These are phyloP conservation scores for Bothriochloa decipiens DNA, from an alignment of 176 grass and related monocot species.

Conservation along the genomic window DNA sequence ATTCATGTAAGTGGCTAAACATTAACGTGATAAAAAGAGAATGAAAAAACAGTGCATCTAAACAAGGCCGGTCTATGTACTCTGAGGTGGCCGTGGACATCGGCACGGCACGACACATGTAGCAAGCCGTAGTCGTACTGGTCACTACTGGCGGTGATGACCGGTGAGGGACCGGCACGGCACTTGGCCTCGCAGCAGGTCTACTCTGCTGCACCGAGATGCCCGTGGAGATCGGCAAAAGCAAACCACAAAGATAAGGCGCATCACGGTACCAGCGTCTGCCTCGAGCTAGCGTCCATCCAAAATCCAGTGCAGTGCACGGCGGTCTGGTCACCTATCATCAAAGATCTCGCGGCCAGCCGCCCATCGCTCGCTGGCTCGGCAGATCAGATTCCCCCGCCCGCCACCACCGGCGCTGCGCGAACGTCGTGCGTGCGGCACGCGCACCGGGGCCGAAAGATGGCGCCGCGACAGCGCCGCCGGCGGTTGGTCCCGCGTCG, in stretches of 20 bases:
- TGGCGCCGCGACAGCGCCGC: not conserved
- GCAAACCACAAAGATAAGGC: not conserved
- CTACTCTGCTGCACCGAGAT: not conserved
- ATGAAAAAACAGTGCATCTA: too few relatives aligned
- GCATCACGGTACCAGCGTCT: not conserved
- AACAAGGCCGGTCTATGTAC: too few relatives aligned
- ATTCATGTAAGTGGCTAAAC: too few relatives aligned
- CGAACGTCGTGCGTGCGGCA: not conserved
- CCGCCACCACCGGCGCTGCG: not conserved
- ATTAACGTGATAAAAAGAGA: too few relatives aligned
- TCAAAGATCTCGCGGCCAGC: not conserved
- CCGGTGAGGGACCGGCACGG: not conserved
- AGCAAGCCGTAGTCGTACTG: too few relatives aligned
- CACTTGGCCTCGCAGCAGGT: not conserved
- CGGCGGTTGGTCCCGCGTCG: conserved; percentile 12
- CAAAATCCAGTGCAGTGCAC: not conserved
- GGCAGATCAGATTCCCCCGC: not conserved
- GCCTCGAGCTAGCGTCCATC: not conserved
- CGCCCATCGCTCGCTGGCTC: not conserved
- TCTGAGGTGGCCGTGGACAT: too few relatives aligned
- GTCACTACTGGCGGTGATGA: too few relatives aligned
- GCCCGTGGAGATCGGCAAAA: not conserved
- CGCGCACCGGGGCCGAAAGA: not conserved
- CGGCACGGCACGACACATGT: too few relatives aligned
- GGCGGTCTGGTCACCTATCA: not conserved